Percentiles rank a stretch among this genome's conserved stretches.
These are phyloP conservation scores for Neltuma alba DNA, from an alignment of 306 rosid genomes.

Conservation along the genomic window DNA sequence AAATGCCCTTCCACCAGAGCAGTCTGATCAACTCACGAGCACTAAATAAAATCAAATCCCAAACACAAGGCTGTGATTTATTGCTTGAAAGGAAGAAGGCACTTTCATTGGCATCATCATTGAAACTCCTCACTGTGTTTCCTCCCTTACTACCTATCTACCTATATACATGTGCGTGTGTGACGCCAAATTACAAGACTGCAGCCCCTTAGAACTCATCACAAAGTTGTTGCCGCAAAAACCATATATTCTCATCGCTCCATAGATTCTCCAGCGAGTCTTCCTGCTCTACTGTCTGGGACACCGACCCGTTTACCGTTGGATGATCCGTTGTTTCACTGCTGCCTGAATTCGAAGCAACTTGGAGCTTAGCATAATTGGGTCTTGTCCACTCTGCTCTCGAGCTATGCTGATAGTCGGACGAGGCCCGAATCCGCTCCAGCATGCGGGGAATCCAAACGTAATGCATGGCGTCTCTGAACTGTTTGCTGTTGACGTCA, in stretches of 20 bases:
- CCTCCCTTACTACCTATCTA: not conserved
- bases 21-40: not conserved
- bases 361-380: conserved; percentile 13
- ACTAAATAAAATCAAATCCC: too few relatives aligned
- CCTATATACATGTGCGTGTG: not conserved
- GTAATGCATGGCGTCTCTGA: conserved; percentile 55
- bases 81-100: not conserved
- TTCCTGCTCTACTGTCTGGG: not conserved
- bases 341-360: conserved; percentile 26
- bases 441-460: conserved; percentile 82
- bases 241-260: conserved; percentile 58
- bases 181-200: not conserved
- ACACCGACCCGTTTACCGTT: conserved; percentile 20
- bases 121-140: not conserved
- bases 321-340: not conserved
- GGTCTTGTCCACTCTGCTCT: not conserved
- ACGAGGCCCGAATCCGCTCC: conserved; percentile 60
- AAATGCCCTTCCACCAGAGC: not conserved
- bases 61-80: too few relatives aligned
- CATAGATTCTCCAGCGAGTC: conserved; percentile 52
- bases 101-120: not conserved
- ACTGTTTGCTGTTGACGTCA: conserved; percentile 81
- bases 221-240: conserved; percentile 50
- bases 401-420: not conserved
- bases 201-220: conserved; percentile 10